Evolutionary conservation across 2,329 filamentous ascomycete species (phyloP).

Genomic region (Alternaria ventricosa): DNA sequence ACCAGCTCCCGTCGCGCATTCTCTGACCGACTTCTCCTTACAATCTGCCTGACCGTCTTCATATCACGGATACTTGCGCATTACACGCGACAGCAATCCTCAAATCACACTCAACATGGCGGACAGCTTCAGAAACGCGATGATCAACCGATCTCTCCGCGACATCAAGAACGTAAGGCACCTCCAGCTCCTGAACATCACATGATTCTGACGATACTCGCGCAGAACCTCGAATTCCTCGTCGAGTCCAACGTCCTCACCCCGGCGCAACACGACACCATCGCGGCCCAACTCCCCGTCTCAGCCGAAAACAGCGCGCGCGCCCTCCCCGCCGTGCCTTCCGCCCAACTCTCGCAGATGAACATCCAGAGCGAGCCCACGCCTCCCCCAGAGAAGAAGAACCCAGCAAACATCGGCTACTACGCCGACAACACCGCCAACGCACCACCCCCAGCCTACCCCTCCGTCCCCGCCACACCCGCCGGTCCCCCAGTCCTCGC

Average conservation of each 20-base stretch:
- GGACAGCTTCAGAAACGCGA: slow-evolving; percentile 60
- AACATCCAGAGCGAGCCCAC: slow-evolving; percentile 39
- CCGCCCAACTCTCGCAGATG: slow-evolving; percentile 42
- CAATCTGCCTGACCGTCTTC: neutral
- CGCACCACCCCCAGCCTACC: slow-evolving; percentile 54
- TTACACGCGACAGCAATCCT: neutral
- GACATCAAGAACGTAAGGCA: slow-evolving; percentile 81
- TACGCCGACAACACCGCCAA: slow-evolving; percentile 48
- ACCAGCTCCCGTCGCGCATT: slow-evolving; percentile 5
- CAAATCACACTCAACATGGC: slow-evolving; percentile 32
- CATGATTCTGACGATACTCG: too few species aligned
- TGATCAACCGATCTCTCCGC: slow-evolving; percentile 84
- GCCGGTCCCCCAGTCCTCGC: slow-evolving; percentile 65
- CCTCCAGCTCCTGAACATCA: too few species aligned
- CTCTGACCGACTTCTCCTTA: slow-evolving; percentile 1
- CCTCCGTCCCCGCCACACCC: slow-evolving; percentile 56
- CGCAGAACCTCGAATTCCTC: slow-evolving; percentile 91
- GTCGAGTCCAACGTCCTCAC: slow-evolving; percentile 82
- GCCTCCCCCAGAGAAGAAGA: slow-evolving; percentile 43
- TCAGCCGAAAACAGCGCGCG: slow-evolving; percentile 70
- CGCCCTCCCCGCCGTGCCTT: slow-evolving; percentile 38
- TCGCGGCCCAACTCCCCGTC: slow-evolving; percentile 75
- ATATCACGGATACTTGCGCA: neutral
- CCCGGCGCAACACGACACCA: slow-evolving; percentile 75
- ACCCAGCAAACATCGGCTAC: slow-evolving; percentile 50